Conservation (phyloP, 2,329 filamentous ascomycete genomes). For the Exophiala dermatitidis region DNA sequence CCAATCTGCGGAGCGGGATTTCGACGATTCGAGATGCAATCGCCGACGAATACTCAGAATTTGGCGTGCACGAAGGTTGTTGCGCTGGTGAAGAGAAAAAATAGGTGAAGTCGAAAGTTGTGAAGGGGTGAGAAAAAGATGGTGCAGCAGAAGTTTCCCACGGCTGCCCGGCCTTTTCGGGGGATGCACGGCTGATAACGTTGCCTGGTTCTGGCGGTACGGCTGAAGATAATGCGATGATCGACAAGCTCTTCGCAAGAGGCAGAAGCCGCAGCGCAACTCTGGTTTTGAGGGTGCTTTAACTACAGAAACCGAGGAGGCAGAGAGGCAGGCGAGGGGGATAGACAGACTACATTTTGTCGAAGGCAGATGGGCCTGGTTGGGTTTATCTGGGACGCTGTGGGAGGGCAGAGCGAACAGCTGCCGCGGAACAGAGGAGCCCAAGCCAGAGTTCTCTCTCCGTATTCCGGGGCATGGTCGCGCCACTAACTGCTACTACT, state of each 20-base stretch:
- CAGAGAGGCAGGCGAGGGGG: neutral
- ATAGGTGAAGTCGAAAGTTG: neutral
- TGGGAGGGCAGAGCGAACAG: neutral
- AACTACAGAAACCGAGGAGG: neutral
- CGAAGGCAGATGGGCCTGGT: neutral
- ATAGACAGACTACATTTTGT: neutral
- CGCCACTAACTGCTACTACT: too few relatives aligned
- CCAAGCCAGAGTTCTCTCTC: too few relatives aligned
- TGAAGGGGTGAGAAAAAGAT: neutral
- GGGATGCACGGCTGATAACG: neutral
- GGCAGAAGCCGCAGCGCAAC: too few relatives aligned
- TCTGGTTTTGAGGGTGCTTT: neutral
- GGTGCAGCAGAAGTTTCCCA: neutral
- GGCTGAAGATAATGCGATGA: neutral
- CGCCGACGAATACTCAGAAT: neutral
- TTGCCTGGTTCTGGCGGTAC: neutral
- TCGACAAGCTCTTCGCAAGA: neutral
- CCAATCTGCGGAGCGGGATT: neutral
- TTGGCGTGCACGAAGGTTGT: neutral
- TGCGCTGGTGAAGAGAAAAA: neutral
- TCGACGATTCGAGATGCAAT: neutral
- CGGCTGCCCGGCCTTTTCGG: neutral
- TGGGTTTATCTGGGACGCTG: neutral
- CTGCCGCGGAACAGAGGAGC: too few relatives aligned
- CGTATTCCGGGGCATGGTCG: too few relatives aligned